Evolutionary conservation across 169 alveolate genomes (phyloP), one percentile per base, ranked within the genome.

Genomic region (Pseudocohnilembus persalinus): DNA sequence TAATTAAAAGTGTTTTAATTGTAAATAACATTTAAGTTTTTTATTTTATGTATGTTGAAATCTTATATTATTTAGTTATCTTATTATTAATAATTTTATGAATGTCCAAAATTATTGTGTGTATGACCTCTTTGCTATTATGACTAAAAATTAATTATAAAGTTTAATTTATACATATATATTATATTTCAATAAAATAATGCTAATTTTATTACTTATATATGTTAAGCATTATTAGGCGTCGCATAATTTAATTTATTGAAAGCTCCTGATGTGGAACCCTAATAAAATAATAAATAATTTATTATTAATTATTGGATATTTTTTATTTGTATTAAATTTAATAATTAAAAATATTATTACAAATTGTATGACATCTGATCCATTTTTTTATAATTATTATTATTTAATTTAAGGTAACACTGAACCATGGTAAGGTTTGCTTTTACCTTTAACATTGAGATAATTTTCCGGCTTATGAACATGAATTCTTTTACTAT

Each of bases 31-130:
- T 77, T 77, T 33, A 77, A 33, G 72, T 77, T 77, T 33, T 77
- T 31, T 77, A 77, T 77, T 77, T 77, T 77, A 28, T 77, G 82
- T 31, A 77, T 77, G 33, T 77, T 77, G 28, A 77, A 29, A 77
- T 77, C 82, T 25, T 77, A 31, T 32, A 77, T 29, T 11, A 77
- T 31, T 49, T 20, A 11, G 68, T 49, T 49, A 11, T 49, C 4
- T 4, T 49, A 11, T 11, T 49, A 20, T 20, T 20, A 4, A 49
- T 11, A 4, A 49, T 49, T 4, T 49, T 49, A 49, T 11, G 68
- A 49, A 49, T 49, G 4, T 49, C 68, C 68, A 4, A 49, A 20
- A 49, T 20, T 49, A 11, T 4, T 49, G 20, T 11, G 20, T 20
- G 4, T 11, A 11, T 20, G 26, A 49, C 20, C 20, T 49, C 68